Percentiles rank a stretch among this genome's conserved stretches.
phyloP scores from a whole-genome alignment of 768 basidiomycete genomes.

The Tylopilus plumbeoviolaceoides region DNA sequence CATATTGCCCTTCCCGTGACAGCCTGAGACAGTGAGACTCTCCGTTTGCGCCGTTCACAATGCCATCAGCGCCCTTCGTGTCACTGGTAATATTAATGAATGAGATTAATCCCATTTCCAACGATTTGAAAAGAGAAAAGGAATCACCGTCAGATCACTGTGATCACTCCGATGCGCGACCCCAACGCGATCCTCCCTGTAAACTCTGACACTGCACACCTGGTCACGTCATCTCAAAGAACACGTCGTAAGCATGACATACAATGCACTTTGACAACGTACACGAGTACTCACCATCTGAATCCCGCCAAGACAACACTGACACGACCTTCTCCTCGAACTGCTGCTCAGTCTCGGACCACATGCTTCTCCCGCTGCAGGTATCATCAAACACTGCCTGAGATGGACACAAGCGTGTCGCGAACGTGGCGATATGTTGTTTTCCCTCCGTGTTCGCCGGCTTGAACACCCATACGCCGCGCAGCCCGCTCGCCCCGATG shows the following conservation, averaged over 20 bases:
- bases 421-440: background rate
- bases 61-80: too few relatives aligned
- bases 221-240: conserved; percentile 12
- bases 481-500: background rate
- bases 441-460: background rate
- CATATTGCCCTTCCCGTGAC: too few relatives aligned
- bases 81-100: too few relatives aligned
- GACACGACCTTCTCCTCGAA: background rate
- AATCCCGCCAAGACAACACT: background rate
- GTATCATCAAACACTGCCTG: background rate
- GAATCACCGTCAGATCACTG: background rate
- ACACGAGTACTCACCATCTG: background rate
- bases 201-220: conserved; percentile 42
- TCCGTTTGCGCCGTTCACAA: too few relatives aligned
- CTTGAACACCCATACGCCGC: background rate
- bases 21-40: too few relatives aligned
- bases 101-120: too few relatives aligned
- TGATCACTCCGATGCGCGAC: conserved; percentile 32
- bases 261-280: too few relatives aligned
- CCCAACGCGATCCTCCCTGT: conserved; percentile 42
- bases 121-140: too few relatives aligned
- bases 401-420: background rate
- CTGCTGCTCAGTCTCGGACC: background rate
- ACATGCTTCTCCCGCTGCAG: too few relatives aligned
- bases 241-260: background rate